Base-by-base conservation (phyloP, 164 flowering plant genomes). In the Paratinospora sagittata region DNA sequence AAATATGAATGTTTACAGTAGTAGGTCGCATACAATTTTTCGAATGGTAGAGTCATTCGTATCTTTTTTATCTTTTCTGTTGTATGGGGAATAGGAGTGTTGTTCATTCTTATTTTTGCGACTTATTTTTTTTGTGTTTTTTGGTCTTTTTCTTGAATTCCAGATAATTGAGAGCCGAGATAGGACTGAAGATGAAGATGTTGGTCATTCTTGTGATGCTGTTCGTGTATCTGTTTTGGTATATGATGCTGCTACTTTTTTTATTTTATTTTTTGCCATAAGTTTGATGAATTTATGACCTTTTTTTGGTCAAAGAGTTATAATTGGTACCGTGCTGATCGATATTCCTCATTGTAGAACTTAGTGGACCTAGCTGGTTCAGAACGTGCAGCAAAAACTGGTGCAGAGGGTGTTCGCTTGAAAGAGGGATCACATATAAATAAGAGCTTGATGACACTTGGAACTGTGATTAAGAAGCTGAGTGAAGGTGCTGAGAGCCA, bases 341-440 rank as follows among this genome's bases (percentile, higher is more conserved):
- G 19, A 49, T 17, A 12, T 49, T 49, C 37, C 16, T 60, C 0
- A 12, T 64, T 34, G 24, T 24, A 96, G 98, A 96, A 93, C 76
- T 85, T 96, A 77, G 98, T 96, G 64, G 99, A 96, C 76, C 89
- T 93, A 68, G 98, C 98, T 79, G 98, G 99, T 72, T 93, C 98
- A 74, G 99, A 96, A 66, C 98, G 99, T 78, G 98, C 97, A 73
- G 91, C 98, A 36, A 93, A 96, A 82, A 93, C 99, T 67, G 97
- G 97, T 63, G 98, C 99, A 62, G 99, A 93, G 78, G 99, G 98
- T 72, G 86, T 90, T 57, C 87, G 98, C 14, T 80, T 96, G 65
- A 96, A 89, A 80, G 99, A 96, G 84, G 99, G 99, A 52, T 96
- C 98, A 26, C 98, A 96, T 81, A 96, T 96, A 26, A 96, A 96